Evolutionary conservation across 2,329 filamentous ascomycete genomes (phyloP).

Genomic region (Phymatotrichopsis omnivora): DNA sequence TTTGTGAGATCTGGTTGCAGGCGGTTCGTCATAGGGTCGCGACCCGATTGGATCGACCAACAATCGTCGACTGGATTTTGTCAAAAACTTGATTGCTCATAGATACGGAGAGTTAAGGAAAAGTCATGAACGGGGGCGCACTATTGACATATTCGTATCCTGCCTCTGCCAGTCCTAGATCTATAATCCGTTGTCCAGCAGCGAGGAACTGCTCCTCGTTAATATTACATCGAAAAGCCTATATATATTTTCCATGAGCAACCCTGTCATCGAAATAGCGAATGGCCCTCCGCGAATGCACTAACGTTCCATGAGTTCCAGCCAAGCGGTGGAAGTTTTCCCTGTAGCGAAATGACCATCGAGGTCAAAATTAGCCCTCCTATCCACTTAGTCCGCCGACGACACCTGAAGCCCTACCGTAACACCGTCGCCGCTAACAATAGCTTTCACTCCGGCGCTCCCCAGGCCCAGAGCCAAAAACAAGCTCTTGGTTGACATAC

Average conservation of each 20-base stretch:
- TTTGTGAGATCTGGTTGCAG: conserved; percentile 42
- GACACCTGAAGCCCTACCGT: too few relatives aligned
- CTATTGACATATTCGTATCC: conserved; percentile 51
- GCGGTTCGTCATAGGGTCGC: conserved; percentile 39
- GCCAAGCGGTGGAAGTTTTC: conserved; percentile 37
- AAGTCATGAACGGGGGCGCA: conserved; percentile 36
- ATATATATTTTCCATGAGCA: conserved; percentile 33
- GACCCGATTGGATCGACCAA: conserved; percentile 46
- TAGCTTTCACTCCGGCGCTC: too few relatives aligned
- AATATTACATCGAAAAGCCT: conserved; percentile 44
- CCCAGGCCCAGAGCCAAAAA: too few relatives aligned
- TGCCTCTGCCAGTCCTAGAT: conserved; percentile 43
- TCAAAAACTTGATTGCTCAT: conserved; percentile 40
- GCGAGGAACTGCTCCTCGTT: conserved; percentile 42
- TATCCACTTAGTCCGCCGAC: too few relatives aligned
- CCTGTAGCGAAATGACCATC: too few relatives aligned
- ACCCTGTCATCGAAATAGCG: background rate
- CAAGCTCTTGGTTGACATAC: too few relatives aligned
- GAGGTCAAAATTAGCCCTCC: too few relatives aligned
- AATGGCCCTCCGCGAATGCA: conserved; percentile 34
- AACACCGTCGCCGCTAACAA: too few relatives aligned
- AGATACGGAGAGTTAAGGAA: conserved; percentile 43
- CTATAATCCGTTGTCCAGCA: conserved; percentile 41
- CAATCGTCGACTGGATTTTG: conserved; percentile 44
- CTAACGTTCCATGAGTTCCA: conserved; percentile 46